Conservation (phyloP, 2,329 filamentous ascomycete genomes). For the Penicillium capsulatum region DNA sequence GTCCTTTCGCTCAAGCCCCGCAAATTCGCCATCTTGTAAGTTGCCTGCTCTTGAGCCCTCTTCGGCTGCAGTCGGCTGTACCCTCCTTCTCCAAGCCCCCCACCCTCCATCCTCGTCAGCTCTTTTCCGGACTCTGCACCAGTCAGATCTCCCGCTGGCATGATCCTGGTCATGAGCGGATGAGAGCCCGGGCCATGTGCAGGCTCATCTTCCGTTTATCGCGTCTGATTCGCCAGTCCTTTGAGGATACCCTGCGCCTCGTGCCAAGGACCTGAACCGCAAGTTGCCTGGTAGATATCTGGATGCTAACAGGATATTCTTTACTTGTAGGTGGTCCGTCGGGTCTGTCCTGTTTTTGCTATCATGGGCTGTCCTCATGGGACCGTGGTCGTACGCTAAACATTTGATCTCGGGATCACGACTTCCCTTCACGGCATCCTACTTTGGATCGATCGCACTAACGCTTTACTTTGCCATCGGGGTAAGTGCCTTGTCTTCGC, state of each 20-base stretch:
- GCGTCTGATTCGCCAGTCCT: background rate
- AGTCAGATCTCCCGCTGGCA: conserved; percentile 16
- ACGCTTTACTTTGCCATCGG: conserved; percentile 90
- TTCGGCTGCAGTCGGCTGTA: conserved; percentile 3
- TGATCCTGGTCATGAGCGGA: conserved; percentile 23
- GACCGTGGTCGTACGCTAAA: conserved; percentile 73
- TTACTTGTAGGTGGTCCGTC: conserved; percentile 85
- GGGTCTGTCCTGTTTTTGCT: conserved; percentile 84
- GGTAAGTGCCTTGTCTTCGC: conserved; percentile 54
- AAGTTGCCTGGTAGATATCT: conserved; percentile 2
- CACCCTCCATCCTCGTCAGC: conserved; percentile 4
- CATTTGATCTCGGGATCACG: conserved; percentile 81
- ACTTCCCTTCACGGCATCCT: conserved; percentile 86
- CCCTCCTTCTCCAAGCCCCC: conserved; percentile 1
- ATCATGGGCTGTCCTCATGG: conserved; percentile 94
- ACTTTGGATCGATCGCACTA: conserved; percentile 86
- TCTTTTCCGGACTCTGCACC: conserved; percentile 2
- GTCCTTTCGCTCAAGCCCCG: conserved; percentile 73
- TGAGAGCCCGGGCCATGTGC: conserved; percentile 22
- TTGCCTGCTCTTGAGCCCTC: conserved; percentile 34
- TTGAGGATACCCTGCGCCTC: conserved; percentile 16
- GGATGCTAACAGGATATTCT: conserved; percentile 23
- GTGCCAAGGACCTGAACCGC: conserved; percentile 15
- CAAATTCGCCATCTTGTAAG: conserved; percentile 97
- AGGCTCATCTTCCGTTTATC: conserved; percentile 2